Evolutionary conservation across 305 asterid species (phyloP).

Genomic region (Ruellia speciosa): DNA sequence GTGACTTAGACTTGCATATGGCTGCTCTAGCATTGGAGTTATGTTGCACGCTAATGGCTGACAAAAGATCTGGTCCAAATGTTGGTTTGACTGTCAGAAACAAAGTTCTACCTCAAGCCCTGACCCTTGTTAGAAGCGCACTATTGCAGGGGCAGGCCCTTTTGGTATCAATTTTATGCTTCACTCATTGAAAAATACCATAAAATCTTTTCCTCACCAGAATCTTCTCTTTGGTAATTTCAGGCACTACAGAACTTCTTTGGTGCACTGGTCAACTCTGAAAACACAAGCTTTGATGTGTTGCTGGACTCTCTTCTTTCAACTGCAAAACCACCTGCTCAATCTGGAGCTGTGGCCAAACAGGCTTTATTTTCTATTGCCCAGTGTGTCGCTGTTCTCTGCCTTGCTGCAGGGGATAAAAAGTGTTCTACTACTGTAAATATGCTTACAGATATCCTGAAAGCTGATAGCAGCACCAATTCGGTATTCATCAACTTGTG

Average conservation of each 20-base stretch:
- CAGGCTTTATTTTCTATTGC: conserved; percentile 96
- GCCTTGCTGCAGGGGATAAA: conserved; percentile 85
- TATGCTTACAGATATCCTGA: conserved; percentile 89
- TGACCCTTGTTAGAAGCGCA: conserved; percentile 75
- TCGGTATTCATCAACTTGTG: conserved; percentile 49
- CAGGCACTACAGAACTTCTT: conserved; percentile 93
- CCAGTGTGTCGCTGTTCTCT: conserved; percentile 95
- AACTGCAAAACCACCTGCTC: conserved; percentile 79
- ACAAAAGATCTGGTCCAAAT: conserved; percentile 80
- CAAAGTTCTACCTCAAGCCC: conserved; percentile 94
- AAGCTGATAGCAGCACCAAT: conserved; percentile 63
- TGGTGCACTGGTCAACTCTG: conserved; percentile 76
- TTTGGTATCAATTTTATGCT: conserved; percentile 48
- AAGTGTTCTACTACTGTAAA: conserved; percentile 79
- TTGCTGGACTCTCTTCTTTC: conserved; percentile 91
- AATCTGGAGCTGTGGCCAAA: conserved; percentile 83
- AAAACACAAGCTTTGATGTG: conserved; percentile 90
- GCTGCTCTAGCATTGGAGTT: conserved; percentile 93
- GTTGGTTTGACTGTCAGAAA: conserved; percentile 85
- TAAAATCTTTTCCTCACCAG: conserved; percentile 18
- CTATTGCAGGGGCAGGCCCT: conserved; percentile 99
- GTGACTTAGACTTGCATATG: conserved; percentile 98
- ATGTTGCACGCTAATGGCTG: conserved; percentile 93
- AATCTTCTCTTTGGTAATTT: conserved; percentile 27
- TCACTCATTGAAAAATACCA: conserved; percentile 12